Base-by-base conservation (phyloP, 202 grass and related monocot genomes). In the Cymbopogon flexuosus region DNA sequence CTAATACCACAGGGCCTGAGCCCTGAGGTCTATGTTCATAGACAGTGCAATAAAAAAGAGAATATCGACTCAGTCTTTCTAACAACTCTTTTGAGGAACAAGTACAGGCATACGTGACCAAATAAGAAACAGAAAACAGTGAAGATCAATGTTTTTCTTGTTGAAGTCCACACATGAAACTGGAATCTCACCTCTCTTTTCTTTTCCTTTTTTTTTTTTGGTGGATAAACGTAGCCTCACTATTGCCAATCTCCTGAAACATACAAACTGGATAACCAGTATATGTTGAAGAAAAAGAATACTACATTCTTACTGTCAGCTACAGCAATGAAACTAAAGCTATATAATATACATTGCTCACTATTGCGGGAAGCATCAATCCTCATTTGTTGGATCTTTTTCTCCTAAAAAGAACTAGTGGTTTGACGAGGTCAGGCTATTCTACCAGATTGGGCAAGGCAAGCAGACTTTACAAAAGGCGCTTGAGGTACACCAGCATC, bases 301-400 rank as follows among this genome's bases (percentile, higher is more conserved):
- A 29, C 40, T 81, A 71, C 84, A 82, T 51, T 63, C 79, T 77
- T 87, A 70, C 42, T 70, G 72, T 87, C 78, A 63, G 56, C 84
- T 77, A 87, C 85, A 70, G 12, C 85, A 87, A 82, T 82, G 66
- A 23, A 65, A 37, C 85, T 81, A 82, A 71, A 82, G 42, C 84
- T 87, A 87, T 77, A 70, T 82, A 72, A 82, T 22, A 24, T 77
- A 87, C 72, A 82, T 63, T 65, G 63, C 64, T 68, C 19, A 16
- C 72, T 87, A 57, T 82, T 33, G 52, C 31, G 3, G 78, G 72
- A 77, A 77, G 19, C 57, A 60, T 23, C 56, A 62, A 64, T 72
- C 41, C 71, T 79, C 56, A 10, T 70, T 63, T 30, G 21, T 70
- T 41, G 52, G 78, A 76, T 34, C 19, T 69, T 27, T 16, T 36